These are phyloP conservation scores for Silene uniflora DNA, from an alignment of 148 eudicot genomes.

Conservation along the genomic window DNA sequence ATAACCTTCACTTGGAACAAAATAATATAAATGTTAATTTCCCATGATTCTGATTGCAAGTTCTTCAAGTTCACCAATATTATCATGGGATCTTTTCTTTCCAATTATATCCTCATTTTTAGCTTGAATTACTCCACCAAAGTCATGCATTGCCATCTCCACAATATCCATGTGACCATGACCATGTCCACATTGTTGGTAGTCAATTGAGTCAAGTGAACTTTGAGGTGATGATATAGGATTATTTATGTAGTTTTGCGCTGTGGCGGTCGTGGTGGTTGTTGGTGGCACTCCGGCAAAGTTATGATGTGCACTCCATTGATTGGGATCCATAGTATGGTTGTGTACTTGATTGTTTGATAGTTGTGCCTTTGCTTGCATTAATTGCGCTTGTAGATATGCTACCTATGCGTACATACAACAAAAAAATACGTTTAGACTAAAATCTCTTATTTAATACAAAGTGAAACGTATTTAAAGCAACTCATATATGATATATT, in stretches of 20 bases:
- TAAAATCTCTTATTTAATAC: no score
- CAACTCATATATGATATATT: no score
- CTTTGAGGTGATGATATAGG: constrained; percentile 25
- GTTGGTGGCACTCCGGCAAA: not conserved
- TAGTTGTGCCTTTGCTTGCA: constrained; percentile 75
- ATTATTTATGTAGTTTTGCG: constrained; percentile 3
- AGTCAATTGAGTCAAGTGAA: constrained; percentile 28
- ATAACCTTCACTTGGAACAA: not conserved
- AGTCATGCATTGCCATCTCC: constrained; percentile 8
- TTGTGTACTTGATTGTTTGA: constrained; percentile 23
- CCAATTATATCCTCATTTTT: constrained; percentile 30
- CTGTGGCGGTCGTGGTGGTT: not conserved
- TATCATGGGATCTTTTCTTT: constrained; percentile 29
- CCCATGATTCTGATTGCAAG: constrained; percentile 46
- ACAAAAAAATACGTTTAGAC: not conserved
- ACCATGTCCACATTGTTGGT: not conserved
- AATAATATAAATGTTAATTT: not conserved
- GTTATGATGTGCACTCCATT: constrained; percentile 1
- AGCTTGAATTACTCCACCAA: constrained; percentile 20
- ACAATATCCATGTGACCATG: constrained; percentile 12
- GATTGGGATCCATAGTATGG: not conserved
- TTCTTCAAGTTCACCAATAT: constrained; percentile 42
- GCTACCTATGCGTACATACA: constrained; percentile 50
- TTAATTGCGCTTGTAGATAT: constrained; percentile 78
- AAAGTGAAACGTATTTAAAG: no score